phyloP scores from a whole-genome alignment of 805 yeast species.

The Ogataea kodamae region DNA sequence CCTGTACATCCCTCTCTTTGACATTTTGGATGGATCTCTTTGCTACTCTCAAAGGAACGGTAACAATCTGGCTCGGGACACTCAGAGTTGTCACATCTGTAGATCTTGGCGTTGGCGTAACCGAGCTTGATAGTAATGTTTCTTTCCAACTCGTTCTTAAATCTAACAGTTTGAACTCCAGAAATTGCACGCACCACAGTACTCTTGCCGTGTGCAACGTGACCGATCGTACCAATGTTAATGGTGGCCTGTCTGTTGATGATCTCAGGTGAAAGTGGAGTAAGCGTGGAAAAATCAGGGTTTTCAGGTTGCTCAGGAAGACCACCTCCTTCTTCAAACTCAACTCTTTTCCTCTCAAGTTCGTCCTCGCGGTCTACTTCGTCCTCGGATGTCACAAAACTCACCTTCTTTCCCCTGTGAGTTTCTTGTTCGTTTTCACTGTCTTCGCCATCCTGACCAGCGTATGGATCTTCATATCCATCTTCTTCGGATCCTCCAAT shows the following conservation, averaged over 20 bases:
- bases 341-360: constrained; percentile 74
- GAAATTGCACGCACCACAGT: constrained; percentile 98
- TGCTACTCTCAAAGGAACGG: constrained; percentile 89
- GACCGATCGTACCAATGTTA: constrained; percentile 98
- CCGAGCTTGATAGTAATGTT: constrained; percentile 98
- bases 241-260: constrained; percentile 98
- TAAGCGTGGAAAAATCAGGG: constrained; percentile 77
- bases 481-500: constrained; percentile 53
- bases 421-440: constrained; percentile 40
- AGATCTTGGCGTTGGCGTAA: constrained; percentile 97
- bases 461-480: constrained; percentile 32
- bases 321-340: constrained; percentile 98
- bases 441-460: constrained; percentile 31
- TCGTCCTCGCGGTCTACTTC: constrained; percentile 54
- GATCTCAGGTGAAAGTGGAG: constrained; percentile 91
- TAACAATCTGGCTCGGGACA: constrained; percentile 96
- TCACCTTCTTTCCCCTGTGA: constrained; percentile 64
- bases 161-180: constrained; percentile 98
- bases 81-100: constrained; percentile 79
- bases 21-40: constrained; percentile 92
- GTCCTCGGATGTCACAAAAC: constrained; percentile 67
- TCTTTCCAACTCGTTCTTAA: constrained; percentile 98
- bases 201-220: constrained; percentile 98
- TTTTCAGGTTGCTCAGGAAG: constrained; percentile 92
- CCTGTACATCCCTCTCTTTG: constrained; percentile 85